These are phyloP conservation scores for Phytophthora podocarpi DNA, from an alignment of 352 stramenopile species.

Conservation along the genomic window DNA sequence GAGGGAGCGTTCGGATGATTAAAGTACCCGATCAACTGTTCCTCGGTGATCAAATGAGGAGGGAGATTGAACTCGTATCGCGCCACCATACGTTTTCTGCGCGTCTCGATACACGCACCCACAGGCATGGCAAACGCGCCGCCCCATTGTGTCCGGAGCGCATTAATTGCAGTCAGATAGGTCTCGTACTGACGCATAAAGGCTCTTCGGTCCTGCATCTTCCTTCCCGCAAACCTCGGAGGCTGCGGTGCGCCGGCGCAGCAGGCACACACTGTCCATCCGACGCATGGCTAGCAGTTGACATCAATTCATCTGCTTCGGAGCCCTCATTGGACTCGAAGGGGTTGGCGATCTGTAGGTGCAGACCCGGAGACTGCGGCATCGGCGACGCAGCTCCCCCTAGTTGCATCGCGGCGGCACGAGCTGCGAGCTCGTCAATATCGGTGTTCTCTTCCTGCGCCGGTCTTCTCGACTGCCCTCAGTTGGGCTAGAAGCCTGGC, in stretches of 20 bases:
- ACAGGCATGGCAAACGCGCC: too few species aligned
- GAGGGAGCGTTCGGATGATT: too few species aligned
- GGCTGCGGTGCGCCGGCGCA: background rate
- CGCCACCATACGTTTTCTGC: too few species aligned
- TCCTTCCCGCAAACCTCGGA: background rate
- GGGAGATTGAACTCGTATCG: too few species aligned
- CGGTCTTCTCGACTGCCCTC: too few species aligned
- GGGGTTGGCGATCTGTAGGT: background rate
- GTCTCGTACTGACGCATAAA: constrained; percentile 3
- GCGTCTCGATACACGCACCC: too few species aligned
- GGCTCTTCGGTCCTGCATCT: background rate
- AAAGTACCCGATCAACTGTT: too few species aligned
- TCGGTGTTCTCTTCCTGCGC: too few species aligned
- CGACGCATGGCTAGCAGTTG: background rate
- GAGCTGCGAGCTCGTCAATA: background rate
- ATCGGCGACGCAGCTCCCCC: background rate
- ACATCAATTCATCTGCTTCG: background rate
- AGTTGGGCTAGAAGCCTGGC: too few species aligned
- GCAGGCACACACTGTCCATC: background rate
- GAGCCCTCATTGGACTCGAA: background rate
- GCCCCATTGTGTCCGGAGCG: too few species aligned
- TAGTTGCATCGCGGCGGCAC: constrained; percentile 8
- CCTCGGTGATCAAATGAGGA: too few species aligned
- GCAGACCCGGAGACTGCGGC: background rate
- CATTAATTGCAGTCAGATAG: constrained; percentile 1